Conservation (phyloP, 2,329 filamentous ascomycete genomes). For the Colletotrichum lupini region DNA sequence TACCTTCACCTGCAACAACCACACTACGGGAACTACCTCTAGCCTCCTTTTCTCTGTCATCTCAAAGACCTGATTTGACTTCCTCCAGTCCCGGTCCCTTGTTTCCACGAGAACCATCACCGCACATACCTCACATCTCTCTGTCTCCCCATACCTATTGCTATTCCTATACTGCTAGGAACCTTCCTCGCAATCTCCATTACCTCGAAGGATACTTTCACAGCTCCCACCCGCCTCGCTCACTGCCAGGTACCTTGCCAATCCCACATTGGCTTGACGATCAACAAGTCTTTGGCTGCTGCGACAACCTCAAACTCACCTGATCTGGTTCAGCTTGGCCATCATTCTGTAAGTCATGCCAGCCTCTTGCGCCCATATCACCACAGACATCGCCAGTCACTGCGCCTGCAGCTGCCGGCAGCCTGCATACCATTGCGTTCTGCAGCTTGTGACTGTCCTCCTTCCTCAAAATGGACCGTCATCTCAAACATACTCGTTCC, state of each 20-base stretch:
- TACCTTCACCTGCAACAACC: conserved; percentile 1
- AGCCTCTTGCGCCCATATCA: neutral
- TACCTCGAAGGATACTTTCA: neutral
- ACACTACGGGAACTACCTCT: conserved; percentile 18
- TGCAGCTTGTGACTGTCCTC: neutral
- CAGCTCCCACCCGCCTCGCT: neutral
- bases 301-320: conserved; percentile 29
- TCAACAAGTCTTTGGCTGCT: conserved; percentile 1
- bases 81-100: conserved; percentile 7
- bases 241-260: conserved; percentile 6
- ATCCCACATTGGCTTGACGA: neutral
- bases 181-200: neutral
- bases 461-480: conserved; percentile 14
- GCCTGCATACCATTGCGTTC: neutral
- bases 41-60: neutral
- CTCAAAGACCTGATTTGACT: neutral
- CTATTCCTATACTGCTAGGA: neutral
- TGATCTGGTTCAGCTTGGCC: neutral
- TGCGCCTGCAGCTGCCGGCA: conserved; percentile 8
- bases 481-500: conserved; percentile 30
- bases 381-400: conserved; percentile 1
- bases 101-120: conserved; percentile 24
- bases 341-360: conserved; percentile 22
- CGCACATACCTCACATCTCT: conserved; percentile 23
- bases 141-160: neutral